phyloP scores from a whole-genome alignment of 768 basidiomycete species.

The Trichaptum fuscoviolaceum region DNA sequence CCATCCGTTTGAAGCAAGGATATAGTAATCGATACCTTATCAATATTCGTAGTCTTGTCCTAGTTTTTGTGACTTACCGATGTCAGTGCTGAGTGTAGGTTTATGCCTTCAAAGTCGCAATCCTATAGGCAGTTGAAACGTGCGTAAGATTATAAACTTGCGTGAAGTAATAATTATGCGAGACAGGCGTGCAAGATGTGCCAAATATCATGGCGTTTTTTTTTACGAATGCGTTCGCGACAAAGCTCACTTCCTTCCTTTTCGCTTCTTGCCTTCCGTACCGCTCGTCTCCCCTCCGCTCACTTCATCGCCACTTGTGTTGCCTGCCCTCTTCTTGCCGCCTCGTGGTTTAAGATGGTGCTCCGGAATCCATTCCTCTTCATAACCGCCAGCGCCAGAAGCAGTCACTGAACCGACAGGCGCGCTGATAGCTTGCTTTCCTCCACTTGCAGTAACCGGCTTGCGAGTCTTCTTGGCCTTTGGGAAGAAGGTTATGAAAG shows the following conservation, averaged over 20 bases:
- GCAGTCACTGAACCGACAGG: slow-evolving; percentile 57
- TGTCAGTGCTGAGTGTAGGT: no score
- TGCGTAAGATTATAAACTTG: neutral
- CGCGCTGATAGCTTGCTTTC: slow-evolving; percentile 42
- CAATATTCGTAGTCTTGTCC: no score
- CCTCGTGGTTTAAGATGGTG: slow-evolving; percentile 68
- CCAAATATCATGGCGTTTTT: neutral
- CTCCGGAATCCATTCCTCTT: slow-evolving; percentile 92
- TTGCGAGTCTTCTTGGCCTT: slow-evolving; percentile 52
- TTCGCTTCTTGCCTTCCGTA: slow-evolving; percentile 44
- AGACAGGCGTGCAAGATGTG: neutral
- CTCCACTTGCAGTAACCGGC: slow-evolving; percentile 19
- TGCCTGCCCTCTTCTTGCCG: slow-evolving; percentile 43
- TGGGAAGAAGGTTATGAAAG: slow-evolving; percentile 62
- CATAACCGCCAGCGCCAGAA: slow-evolving; percentile 64
- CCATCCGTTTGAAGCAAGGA: no score
- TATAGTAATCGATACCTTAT: no score
- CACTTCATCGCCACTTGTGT: slow-evolving; percentile 53
- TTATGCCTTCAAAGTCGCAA: no score
- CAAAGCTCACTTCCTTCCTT: slow-evolving; percentile 46
- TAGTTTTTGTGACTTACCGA: no score
- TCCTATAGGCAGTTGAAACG: no score
- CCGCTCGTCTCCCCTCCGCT: slow-evolving; percentile 65
- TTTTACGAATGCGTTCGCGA: neutral
- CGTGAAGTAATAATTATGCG: neutral